Base-by-base conservation (phyloP, 805 yeast species). In the Vanderwaltozyma polyspora region DNA sequence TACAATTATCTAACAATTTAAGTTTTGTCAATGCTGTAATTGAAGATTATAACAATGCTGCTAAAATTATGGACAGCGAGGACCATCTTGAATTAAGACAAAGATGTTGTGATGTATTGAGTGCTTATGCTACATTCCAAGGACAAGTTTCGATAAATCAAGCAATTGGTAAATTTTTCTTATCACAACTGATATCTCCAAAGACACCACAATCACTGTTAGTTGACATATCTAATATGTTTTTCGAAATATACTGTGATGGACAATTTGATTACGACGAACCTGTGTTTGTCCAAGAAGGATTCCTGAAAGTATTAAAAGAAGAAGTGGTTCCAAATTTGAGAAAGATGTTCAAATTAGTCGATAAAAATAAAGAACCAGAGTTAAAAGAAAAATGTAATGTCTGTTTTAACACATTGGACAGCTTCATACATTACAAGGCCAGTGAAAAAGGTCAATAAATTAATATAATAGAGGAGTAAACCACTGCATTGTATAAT, bases 181-280 rank as follows among this genome's bases (percentile, higher is more conserved):
- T 64, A 34, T 45, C 51, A 26, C 36, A 58, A 39, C 39, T 69
- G 16, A 31, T 35, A 7, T 32, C 42, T 8, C 19, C 33, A 16
- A 32, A 46, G 25, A 26, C 57, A 3, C 49, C 62, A 1, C 51
- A 64, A 1, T 67, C 63, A 39, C 54, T 75, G 9, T 59, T 74
- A 5, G 55, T 75, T 27, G 89, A 79, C 40, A 60, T 78, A 18
- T 55, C 83, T 16, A 79, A 83, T 47, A 62, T 72, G 2, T 48
- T 86, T 5, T 84, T 74, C 56, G 95, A 85, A 39, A 64, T 86
- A 6, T 91, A 79, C 58, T 81, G 81, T 11, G 97, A 91, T 59
- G 69, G 69, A 25, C 60, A 55, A 4, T 79, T 66, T 46, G 68
- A 64, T 12, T 86, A 85, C 49, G 94, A 85, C 51, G 60, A 56